phyloP scores from a whole-genome alignment of 1,284 basidiomycete species.

The Wolfiporia cocos region DNA sequence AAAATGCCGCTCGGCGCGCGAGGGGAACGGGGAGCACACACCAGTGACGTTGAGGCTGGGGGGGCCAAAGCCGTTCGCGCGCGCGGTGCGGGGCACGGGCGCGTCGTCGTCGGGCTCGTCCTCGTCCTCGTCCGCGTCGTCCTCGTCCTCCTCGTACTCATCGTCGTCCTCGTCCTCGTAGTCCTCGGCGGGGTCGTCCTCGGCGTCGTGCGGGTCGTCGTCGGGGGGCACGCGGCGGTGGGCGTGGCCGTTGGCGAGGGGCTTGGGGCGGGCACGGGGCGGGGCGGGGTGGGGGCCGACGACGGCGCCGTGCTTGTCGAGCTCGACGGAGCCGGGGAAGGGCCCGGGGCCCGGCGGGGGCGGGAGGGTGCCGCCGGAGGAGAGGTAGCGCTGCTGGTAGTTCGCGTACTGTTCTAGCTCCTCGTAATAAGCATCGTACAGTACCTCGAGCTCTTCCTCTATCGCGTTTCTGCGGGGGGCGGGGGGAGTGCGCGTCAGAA shows the following conservation, averaged over 20 bases:
- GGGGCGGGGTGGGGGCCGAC: conserved; percentile 51
- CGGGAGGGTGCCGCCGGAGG: conserved; percentile 78
- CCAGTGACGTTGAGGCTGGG: conserved; percentile 28
- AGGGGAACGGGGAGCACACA: conserved; percentile 12
- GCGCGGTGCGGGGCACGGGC: too few species aligned
- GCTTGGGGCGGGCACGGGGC: conserved; percentile 34
- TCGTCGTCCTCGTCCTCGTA: conserved; percentile 28
- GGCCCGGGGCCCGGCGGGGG: conserved; percentile 95
- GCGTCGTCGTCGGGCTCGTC: conserved; percentile 14
- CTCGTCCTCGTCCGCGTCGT: conserved; percentile 25
- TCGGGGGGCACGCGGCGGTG: conserved; percentile 42
- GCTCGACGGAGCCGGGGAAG: conserved; percentile 95
- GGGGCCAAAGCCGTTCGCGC: conserved; percentile 22
- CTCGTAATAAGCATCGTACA: conserved; percentile 99
- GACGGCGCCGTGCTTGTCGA: conserved; percentile 87
- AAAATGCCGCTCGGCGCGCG: conserved; percentile 9
- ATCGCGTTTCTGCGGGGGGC: conserved; percentile 73
- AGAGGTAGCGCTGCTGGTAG: conserved; percentile 91
- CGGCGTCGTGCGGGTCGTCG: conserved; percentile 50
- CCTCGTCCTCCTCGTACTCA: conserved; percentile 28
- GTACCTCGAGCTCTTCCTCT: conserved; percentile 97
- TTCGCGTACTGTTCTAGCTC: conserved; percentile 98
- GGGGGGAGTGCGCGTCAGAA: conserved; percentile 14
- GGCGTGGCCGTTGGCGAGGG: conserved; percentile 44
- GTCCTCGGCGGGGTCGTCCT: conserved; percentile 32